These are phyloP conservation scores for Jatropha multifida DNA, from an alignment of 441 rosid species.

Conservation along the genomic window DNA sequence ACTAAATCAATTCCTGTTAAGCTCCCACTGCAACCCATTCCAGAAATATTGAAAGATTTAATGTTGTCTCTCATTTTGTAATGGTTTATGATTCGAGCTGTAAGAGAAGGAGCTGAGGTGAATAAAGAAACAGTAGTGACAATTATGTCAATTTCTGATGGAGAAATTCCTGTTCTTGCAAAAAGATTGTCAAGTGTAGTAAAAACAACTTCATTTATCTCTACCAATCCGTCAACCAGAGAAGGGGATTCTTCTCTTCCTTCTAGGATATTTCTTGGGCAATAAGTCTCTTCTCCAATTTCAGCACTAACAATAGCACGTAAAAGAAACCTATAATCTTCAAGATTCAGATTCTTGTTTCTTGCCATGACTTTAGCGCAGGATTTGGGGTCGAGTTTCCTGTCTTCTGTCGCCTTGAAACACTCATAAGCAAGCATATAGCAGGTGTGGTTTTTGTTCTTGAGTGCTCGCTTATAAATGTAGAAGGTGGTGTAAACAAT, in stretches of 20 bases:
- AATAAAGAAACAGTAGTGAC: conserved; percentile 53
- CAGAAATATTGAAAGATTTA: conserved; percentile 51
- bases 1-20: conserved; percentile 43
- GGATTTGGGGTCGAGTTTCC: conserved; percentile 51
- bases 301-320: conserved; percentile 54
- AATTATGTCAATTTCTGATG: conserved; percentile 54
- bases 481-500: background rate
- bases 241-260: conserved; percentile 55
- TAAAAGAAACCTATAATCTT: conserved; percentile 54
- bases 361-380: conserved; percentile 35
- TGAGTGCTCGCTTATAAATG: background rate
- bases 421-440: conserved; percentile 66
- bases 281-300: conserved; percentile 59
- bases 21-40: conserved; percentile 78
- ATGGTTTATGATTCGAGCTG: conserved; percentile 47
- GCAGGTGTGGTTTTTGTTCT: conserved; percentile 45
- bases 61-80: conserved; percentile 62
- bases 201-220: conserved; percentile 50
- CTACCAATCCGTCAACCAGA: conserved; percentile 36
- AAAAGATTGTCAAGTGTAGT: conserved; percentile 53
- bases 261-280: conserved; percentile 42
- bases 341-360: conserved; percentile 45
- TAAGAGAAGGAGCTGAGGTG: conserved; percentile 56
- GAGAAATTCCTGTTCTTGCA: conserved; percentile 40
- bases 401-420: conserved; percentile 53